Base-by-base conservation (phyloP, 345 rosid genomes). In the Arabidopsis suecica region DNA sequence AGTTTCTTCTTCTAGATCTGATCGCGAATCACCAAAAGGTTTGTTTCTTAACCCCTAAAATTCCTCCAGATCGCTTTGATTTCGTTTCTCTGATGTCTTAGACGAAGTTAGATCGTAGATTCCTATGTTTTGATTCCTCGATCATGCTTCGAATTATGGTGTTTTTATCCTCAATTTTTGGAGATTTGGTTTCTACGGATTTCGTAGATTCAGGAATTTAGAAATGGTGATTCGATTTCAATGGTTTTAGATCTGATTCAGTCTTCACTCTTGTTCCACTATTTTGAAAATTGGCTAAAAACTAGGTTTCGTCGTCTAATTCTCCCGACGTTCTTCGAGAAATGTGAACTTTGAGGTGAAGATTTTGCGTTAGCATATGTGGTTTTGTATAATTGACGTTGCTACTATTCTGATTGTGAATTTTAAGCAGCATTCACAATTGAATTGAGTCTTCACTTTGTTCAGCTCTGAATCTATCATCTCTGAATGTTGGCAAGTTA, bases 1-100 rank as follows among this genome's bases (percentile, higher is more conserved):
- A 23, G 49, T 34, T 59, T 40, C 20, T 61, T 7, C 28, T 20
- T 67, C 79, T 62, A 72, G 81, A 78, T 78, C 78, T 59, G 78
- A 66, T 78, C 78, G 44, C 58, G 6, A 60, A 48, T 77, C 36
- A 40, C 9, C 40, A 0, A 6, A 40, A 78, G 81, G 68, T 78
- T 1, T 50, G 81, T 67, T 42, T 22, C 58, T 58, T 12, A 7
- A 9, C 9, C 61, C 51, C 34, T 57, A 6, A 3, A 18, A 9
- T 13, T 66, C 69, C 69, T 72, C 20, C 47, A 60, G 68, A 58
- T 72, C 68, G 68, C 4, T 20, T 53, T 53, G 9, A 28, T 16
- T 58, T 65, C 56, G 16, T 10, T 62, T 76, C 64, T 41, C 8
- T 12, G 10, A 23, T 76, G 22, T 38, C 28, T 9, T 2, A 37